These are phyloP conservation scores for Aureobasidium sp. DNA, from an alignment of 2,329 filamentous ascomycete genomes.

Conservation along the genomic window DNA sequence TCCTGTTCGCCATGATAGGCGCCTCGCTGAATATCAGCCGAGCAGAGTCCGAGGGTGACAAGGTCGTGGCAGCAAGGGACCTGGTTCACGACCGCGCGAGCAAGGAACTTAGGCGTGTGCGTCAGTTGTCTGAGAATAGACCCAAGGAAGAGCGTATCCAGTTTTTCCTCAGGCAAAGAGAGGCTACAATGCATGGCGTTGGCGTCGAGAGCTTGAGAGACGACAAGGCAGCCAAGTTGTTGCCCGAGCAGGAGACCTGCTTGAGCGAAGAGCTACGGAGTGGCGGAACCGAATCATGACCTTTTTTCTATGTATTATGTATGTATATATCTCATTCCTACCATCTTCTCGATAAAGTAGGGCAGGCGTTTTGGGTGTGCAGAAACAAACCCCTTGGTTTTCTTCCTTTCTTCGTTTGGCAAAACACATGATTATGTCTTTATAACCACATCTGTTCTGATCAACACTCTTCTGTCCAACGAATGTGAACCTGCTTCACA, in stretches of 20 bases:
- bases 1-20: slow-evolving; percentile 62
- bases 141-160: slow-evolving; percentile 55
- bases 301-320: not conserved
- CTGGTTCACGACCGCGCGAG: slow-evolving; percentile 61
- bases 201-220: slow-evolving; percentile 39
- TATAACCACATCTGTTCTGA: not conserved
- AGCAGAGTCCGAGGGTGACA: slow-evolving; percentile 55
- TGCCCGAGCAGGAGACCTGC: slow-evolving; percentile 42
- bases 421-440: not conserved
- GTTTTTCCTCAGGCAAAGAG: slow-evolving; percentile 67
- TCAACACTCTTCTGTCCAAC: not conserved
- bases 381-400: not conserved
- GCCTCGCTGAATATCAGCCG: slow-evolving; percentile 66
- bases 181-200: slow-evolving; percentile 43
- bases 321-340: not conserved
- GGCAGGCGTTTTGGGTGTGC: not conserved
- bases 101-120: slow-evolving; percentile 51
- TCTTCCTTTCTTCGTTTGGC: not conserved
- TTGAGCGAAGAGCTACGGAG: slow-evolving; percentile 30
- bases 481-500: not conserved
- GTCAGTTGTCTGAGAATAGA: slow-evolving; percentile 43
- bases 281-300: not conserved
- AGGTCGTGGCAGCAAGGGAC: slow-evolving; percentile 59
- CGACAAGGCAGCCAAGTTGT: slow-evolving; percentile 39
- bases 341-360: not conserved